Base-by-base conservation (phyloP, 2,329 filamentous ascomycete species). In the Stachybotrys echinatus region DNA sequence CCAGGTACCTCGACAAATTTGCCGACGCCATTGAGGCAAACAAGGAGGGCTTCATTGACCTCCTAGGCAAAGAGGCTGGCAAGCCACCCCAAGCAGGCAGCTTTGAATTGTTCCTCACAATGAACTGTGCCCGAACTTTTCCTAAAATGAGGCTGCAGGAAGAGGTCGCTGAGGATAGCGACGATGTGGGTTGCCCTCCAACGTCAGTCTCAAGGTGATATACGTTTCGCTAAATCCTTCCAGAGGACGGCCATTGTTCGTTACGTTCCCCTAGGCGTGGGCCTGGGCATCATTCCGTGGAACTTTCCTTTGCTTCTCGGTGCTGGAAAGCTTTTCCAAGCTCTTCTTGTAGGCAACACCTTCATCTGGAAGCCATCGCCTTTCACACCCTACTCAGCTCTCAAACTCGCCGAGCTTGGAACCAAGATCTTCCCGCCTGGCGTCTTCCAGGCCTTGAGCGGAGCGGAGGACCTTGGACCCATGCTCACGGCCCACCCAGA, bases 381-480 rank as follows among this genome's bases (percentile, higher is more conserved):
- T 0, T 82, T 75, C 61, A 76, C 80, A 0, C 80, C 80, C 0
- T 84, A 83, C 65, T 74, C 71, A 1, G 67, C 69, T 2, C 67
- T 87, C 45, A 86, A 87, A 64, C 57, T 83, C 12, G 76, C 71
- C 12, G 81, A 86, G 63, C 63, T 87, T 5, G 79, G 71, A 2
- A 70, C 76, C 51, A 63, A 74, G 23, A 65, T 84, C 62, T 79
- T 85, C 57, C 81, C 82, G 1, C 76, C 79, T 0, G 84, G 83
- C 38, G 80, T 87, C 19, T 61, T 86, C 7, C 82, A 85, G 59
- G 76, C 72, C 1, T 64, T 87, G 2, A 79, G 76, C 48, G 83
- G 83, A 14, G 78, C 80, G 46, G 81, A 85, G 54, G 67, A 74
- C 50, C 75, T 86, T 12, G 83, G 82, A 6, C 79, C 77, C 1